Base-by-base conservation (phyloP, 108 stramenopile genomes). In the Conticribra weissflogii region DNA sequence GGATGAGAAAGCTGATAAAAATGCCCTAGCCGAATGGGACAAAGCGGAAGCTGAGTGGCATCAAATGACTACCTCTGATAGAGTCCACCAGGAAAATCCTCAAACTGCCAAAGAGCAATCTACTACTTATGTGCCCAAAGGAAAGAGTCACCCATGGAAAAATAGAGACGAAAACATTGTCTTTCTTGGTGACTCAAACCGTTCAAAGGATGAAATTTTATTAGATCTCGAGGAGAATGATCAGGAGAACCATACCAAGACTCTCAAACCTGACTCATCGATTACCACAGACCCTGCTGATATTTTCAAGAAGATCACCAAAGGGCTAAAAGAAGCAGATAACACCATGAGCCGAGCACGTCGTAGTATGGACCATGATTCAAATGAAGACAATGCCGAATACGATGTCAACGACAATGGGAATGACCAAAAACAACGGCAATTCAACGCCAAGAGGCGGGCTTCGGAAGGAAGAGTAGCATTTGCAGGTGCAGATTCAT, bases 241-340 rank as follows among this genome's bases (percentile, higher is more conserved):
- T 51, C 63, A 77, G n/a, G 68, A 59, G 36, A 49, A 14, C 28
- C 28, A 58, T 5, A 19, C 12, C n/a, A 44, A 36, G n/a, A n/a
- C n/a, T n/a, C n/a, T n/a, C n/a, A n/a, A 47, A 25, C 60, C 29
- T 21, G 12, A 19, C 4, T 24, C 63, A 0, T 44, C 61, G 32
- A 25, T 49, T 12, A 24, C 18, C 12, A 36, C 54, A 21, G 47
- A 77, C 49, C 68, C 76, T 24, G 59, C 54, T 23, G 68, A 77
- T 29, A 65, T 68, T 58, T 77, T 77, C 28, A 27, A 55, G 17
- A 77, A 77, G 55, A 62, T 77, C 12, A 69, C 51, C n/a, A 57
- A 49, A 8, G 63, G 68, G 12, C 49, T 77, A 44, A 58, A 69
- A 36, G 68, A 77, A 47, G 76, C 76, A 2, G 68, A 58, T 7